Conservation (phyloP, 73 alveolate species). For the Paramecium octaurelia region DNA sequence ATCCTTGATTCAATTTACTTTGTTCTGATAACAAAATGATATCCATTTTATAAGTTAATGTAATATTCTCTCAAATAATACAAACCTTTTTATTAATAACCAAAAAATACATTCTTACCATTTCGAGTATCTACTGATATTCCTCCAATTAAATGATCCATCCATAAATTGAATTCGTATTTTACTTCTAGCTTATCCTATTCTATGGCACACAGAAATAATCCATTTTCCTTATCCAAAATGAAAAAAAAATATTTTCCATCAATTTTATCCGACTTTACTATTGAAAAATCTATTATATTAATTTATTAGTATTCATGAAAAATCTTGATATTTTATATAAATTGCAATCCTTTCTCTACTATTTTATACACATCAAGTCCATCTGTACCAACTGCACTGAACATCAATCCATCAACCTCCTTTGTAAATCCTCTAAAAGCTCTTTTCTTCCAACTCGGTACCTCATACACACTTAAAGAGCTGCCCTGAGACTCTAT, state of each 20-base stretch:
- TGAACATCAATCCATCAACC: background rate
- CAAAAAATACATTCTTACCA: slow-evolving; percentile 7
- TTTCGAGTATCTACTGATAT: slow-evolving; percentile 25
- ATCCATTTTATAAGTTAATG: background rate
- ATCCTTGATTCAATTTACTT: background rate
- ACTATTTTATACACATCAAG: background rate
- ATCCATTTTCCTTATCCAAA: background rate
- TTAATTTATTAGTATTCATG: background rate
- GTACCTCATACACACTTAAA: background rate
- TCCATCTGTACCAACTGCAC: slow-evolving; percentile 7
- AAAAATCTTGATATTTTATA: background rate
- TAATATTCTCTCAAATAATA: background rate
- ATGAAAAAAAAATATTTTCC: background rate
- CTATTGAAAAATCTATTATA: background rate
- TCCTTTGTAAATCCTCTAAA: slow-evolving; percentile 38
- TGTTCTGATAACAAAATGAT: background rate
- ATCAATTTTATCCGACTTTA: background rate
- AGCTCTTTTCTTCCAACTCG: background rate
- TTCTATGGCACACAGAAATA: background rate
- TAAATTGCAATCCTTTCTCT: background rate
- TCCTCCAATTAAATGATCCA: background rate
- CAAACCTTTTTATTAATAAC: background rate
- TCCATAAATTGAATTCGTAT: background rate
- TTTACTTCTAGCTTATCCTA: background rate
- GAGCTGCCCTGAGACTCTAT: background rate